Evolutionary conservation across 2,329 filamentous ascomycete genomes (phyloP).

Genomic region (Sphaerulina vaccinii): DNA sequence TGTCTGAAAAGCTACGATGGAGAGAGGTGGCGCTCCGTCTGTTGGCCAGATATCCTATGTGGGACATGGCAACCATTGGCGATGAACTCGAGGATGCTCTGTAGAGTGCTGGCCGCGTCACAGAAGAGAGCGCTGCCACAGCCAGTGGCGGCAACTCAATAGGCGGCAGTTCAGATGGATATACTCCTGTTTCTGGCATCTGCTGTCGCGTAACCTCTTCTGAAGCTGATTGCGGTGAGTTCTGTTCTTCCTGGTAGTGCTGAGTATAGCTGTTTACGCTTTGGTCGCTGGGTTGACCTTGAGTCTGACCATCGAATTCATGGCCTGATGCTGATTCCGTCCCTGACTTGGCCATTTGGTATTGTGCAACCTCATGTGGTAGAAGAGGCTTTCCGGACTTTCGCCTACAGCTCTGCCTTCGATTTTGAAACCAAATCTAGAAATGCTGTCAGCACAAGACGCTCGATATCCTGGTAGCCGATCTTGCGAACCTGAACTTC

Average conservation of each 20-base stretch:
- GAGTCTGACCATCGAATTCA: background rate
- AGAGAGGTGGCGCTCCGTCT: conserved; percentile 46
- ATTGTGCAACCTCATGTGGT: conserved; percentile 65
- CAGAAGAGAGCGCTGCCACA: background rate
- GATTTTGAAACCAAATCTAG: conserved; percentile 97
- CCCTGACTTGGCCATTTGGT: conserved; percentile 32
- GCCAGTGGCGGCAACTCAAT: background rate
- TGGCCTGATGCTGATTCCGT: background rate
- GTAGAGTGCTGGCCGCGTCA: background rate
- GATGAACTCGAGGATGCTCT: conserved; percentile 2
- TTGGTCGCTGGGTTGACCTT: background rate
- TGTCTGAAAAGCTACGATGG: conserved; percentile 13
- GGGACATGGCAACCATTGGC: background rate
- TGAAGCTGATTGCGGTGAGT: background rate
- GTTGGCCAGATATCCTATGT: conserved; percentile 45
- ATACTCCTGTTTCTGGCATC: background rate
- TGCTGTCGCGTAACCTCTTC: background rate
- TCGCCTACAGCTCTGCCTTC: conserved; percentile 85
- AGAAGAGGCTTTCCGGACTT: conserved; percentile 76
- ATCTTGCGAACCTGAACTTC: conserved; percentile 77
- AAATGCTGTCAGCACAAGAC: conserved; percentile 6
- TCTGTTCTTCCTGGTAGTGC: background rate
- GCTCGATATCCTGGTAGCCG: background rate
- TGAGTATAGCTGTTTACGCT: no score
- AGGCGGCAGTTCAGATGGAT: background rate